Percentiles rank a stretch among this genome's conserved stretches.
These are phyloP conservation scores for Papiliotrema flavescens DNA, from an alignment of 1,284 basidiomycete species.

Conservation along the genomic window DNA sequence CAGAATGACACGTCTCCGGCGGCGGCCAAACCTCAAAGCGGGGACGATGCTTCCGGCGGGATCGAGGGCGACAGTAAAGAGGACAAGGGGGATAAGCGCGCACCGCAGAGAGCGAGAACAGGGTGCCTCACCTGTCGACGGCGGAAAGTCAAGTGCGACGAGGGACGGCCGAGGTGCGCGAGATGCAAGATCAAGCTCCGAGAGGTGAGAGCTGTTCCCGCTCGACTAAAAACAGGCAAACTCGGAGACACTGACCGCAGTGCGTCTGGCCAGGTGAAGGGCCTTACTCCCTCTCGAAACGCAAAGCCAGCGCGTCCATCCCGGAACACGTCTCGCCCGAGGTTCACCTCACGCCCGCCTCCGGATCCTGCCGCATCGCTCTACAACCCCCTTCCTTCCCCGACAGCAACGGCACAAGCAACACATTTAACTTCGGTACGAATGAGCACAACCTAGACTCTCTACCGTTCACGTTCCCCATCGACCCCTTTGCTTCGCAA, in stretches of 20 bases:
- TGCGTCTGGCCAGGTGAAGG: slow-evolving; percentile 1
- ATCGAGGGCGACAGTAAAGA: too few relatives aligned
- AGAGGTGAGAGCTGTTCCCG: slow-evolving; percentile 17
- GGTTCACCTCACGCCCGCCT: neutral
- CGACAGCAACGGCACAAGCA: neutral
- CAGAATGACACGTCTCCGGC: too few relatives aligned
- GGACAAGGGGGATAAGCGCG: too few relatives aligned
- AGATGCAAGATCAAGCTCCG: slow-evolving; percentile 32
- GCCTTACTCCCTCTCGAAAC: neutral
- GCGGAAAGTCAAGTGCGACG: slow-evolving; percentile 34
- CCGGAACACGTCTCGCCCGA: neutral
- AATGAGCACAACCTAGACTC: neutral
- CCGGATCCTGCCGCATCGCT: neutral
- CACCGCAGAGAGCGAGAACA: neutral
- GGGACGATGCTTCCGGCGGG: too few relatives aligned
- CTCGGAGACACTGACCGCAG: neutral
- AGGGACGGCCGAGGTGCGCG: slow-evolving; percentile 32
- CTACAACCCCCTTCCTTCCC: neutral
- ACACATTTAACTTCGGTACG: neutral
- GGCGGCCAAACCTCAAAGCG: too few relatives aligned
- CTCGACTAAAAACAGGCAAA: neutral
- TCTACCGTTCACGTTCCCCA: neutral
- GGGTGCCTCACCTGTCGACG: neutral
- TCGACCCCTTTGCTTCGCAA: neutral
- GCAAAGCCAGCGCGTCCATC: neutral